These are phyloP conservation scores for Penicillium robsamsonii DNA, from an alignment of 495 filamentous ascomycete genomes.

Conservation along the genomic window DNA sequence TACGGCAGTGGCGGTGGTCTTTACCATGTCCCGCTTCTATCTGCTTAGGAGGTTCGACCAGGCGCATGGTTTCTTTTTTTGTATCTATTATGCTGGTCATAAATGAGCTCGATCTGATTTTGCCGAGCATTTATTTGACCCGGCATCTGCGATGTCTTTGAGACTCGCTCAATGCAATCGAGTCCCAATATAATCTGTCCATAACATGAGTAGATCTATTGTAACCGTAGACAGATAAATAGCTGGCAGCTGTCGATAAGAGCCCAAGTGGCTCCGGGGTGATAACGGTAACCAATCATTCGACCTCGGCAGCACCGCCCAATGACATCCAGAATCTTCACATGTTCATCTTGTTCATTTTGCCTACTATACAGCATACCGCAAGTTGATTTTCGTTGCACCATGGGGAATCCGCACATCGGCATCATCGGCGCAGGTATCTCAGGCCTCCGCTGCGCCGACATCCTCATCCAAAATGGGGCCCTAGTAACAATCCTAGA, in stretches of 20 bases:
- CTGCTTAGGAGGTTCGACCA: slow-evolving; percentile 5
- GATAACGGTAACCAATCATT: slow-evolving; percentile 25
- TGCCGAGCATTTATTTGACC: neutral
- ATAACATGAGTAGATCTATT: neutral
- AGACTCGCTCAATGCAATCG: slow-evolving; percentile 1
- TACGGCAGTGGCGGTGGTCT: slow-evolving; percentile 4
- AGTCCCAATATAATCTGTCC: neutral
- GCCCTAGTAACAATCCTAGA: slow-evolving; percentile 84
- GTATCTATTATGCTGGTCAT: slow-evolving; percentile 29
- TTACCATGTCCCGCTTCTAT: slow-evolving; percentile 6
- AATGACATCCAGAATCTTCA: slow-evolving; percentile 19
- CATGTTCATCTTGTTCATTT: slow-evolving; percentile 3
- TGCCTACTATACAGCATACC: neutral
- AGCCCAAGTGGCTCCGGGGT: neutral
- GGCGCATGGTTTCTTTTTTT: slow-evolving; percentile 15
- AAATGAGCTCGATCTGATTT: slow-evolving; percentile 8
- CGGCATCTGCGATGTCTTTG: neutral
- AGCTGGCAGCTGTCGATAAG: neutral
- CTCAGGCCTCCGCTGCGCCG: slow-evolving; percentile 83
- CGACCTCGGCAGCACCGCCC: slow-evolving; percentile 1
- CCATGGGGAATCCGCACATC: slow-evolving; percentile 51
- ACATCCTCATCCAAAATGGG: slow-evolving; percentile 74
- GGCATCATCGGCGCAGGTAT: slow-evolving; percentile 84
- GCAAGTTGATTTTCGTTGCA: neutral
- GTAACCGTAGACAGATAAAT: neutral